Evolutionary conservation across 2,329 filamentous ascomycete genomes (phyloP), one percentile per base, ranked within the genome.

Genomic region (Colletotrichum orbiculare): DNA sequence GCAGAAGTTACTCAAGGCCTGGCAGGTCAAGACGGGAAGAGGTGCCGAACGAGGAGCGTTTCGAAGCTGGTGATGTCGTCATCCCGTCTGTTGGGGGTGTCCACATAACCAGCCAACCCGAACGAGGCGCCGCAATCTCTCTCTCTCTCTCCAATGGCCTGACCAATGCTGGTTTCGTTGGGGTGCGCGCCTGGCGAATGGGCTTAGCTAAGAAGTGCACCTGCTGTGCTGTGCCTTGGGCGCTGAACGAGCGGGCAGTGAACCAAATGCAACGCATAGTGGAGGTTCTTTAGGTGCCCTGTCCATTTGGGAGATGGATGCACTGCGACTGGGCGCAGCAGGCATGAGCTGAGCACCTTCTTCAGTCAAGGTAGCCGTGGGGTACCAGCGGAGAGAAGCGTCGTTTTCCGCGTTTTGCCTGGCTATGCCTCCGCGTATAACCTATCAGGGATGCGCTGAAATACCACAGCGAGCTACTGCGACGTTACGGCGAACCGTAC

Each of bases 311-410:
- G 53, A 62, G 54, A 60, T 25, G 25, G 54, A 60, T 25, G 25
- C 25, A 25, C 25, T 25, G 25, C 25, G 25, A 56, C 46, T 8
- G 62, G 62, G 62, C 62, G 57, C 58, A 65, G 62, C 58, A 62
- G 17, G 17, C 17, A 17, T 17, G 17, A 17, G 17, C 17, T 17
- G 17, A 2, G 17, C 17, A 17, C 17, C 17, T 17, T 17, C 17
- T 17, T 17, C 17, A 17, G 17, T 17, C 17, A 17, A 17, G 17
- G 17, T 17, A 3, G 17, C 17, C 17, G 17, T 17, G 17, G 17
- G 17, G 17, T 17, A 17, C 17, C 17, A 17, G 38, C 49, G 41
- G 34, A 37, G 15, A 35, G 12, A 34, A 17, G 48, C 48, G 38
- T 50, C 48, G n/a, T 52, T 39, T 11, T 38, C 37, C 25, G 46